These are phyloP conservation scores for Striga asiatica DNA, from an alignment of 257 asterid genomes.

Conservation along the genomic window DNA sequence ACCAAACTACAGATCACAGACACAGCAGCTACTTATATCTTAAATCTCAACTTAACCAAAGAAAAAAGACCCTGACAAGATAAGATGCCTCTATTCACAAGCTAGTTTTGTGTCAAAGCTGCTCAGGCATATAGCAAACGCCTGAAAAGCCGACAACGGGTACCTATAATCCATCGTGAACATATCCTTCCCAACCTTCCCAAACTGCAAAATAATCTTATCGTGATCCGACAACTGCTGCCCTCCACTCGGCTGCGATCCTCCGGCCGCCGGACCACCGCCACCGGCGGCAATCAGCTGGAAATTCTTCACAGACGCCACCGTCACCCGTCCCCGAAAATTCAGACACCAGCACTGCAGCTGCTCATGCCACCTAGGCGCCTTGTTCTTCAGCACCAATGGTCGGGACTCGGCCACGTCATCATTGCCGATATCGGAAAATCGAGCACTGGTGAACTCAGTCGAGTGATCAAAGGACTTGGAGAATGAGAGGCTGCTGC, in stretches of 20 bases:
- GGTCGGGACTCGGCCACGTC: constrained; percentile 36
- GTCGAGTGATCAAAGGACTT: constrained; percentile 31
- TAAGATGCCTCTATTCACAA: constrained; percentile 80
- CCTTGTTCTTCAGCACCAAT: constrained; percentile 74
- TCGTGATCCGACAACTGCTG: constrained; percentile 41
- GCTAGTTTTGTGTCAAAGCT: constrained; percentile 94
- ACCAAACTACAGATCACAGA: not conserved
- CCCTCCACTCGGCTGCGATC: not conserved
- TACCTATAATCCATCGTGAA: constrained; percentile 91
- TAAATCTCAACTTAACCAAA: not conserved
- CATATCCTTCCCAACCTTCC: constrained; percentile 85
- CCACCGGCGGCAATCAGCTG: constrained; percentile 48
- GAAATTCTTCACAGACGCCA: constrained; percentile 86
- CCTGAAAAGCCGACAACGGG: constrained; percentile 85
- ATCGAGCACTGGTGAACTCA: constrained; percentile 78
- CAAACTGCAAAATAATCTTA: constrained; percentile 72
- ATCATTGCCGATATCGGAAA: constrained; percentile 36
- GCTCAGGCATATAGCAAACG: constrained; percentile 84
- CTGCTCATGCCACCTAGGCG: constrained; percentile 94
- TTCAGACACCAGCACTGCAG: constrained; percentile 91
- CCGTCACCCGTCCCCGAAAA: constrained; percentile 86
- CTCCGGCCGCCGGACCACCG: constrained; percentile 18
- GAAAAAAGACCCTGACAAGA: not conserved
- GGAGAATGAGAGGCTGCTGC: constrained; percentile 82
- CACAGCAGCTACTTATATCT: too few species aligned